Conservation (phyloP, 345 rosid species). For the Brassica juncea region DNA sequence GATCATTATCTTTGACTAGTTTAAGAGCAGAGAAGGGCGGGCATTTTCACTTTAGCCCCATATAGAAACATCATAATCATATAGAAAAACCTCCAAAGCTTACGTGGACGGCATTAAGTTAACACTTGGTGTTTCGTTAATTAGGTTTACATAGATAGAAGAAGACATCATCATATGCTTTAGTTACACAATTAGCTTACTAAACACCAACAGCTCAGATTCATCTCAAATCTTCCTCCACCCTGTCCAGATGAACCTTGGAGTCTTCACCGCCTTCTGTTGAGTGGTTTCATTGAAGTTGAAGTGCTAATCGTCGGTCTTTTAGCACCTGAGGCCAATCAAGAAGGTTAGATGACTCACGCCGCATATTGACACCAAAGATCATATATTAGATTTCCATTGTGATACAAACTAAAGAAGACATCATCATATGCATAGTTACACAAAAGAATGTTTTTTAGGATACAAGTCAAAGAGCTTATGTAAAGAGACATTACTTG, state of each 20-base stretch:
- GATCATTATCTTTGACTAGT: too few relatives aligned
- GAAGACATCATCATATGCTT: slow-evolving; percentile 11
- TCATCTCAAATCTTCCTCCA: slow-evolving; percentile 20
- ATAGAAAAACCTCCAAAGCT: background rate
- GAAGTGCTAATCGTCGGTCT: slow-evolving; percentile 29
- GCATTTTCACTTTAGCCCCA: background rate
- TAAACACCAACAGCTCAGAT: slow-evolving; percentile 17
- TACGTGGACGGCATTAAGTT: slow-evolving; percentile 16
- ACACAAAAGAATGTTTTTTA: background rate
- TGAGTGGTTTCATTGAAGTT: slow-evolving; percentile 31
- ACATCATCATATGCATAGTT: background rate
- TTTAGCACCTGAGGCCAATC: slow-evolving; percentile 29
- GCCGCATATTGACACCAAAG: background rate
- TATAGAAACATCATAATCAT: background rate
- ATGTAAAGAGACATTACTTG: slow-evolving; percentile 46
- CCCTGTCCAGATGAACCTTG: background rate
- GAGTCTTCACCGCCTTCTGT: slow-evolving; percentile 30
- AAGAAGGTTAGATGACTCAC: background rate
- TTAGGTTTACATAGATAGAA: background rate
- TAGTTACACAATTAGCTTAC: slow-evolving; percentile 29
- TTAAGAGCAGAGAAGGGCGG: background rate
- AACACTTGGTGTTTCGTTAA: slow-evolving; percentile 10
- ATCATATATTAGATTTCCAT: background rate
- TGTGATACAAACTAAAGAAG: background rate
- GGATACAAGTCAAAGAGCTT: background rate